These are phyloP conservation scores for Akanthomyces uredinophilus DNA, from an alignment of 2,329 filamentous ascomycete species.

Conservation along the genomic window DNA sequence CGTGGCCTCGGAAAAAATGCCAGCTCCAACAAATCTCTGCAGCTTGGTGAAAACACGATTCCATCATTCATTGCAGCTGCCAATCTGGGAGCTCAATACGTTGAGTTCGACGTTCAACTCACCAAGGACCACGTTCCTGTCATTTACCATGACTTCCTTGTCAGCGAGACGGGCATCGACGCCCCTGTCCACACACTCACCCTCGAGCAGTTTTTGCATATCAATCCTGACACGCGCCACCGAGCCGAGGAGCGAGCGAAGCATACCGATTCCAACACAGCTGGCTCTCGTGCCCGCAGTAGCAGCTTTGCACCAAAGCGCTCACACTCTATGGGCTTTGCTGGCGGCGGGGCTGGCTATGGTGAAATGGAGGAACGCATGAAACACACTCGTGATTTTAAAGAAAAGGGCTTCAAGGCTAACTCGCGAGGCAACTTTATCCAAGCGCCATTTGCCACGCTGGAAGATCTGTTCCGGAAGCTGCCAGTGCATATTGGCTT, in stretches of 20 bases:
- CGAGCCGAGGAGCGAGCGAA: conserved; percentile 17
- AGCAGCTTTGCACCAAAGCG: conserved; percentile 41
- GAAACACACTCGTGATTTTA: conserved; percentile 95
- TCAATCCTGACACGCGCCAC: conserved; percentile 57
- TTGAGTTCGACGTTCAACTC: conserved; percentile 83
- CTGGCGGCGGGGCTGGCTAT: conserved; percentile 31
- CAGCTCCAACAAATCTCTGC: conserved; percentile 75
- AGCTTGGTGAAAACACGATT: conserved; percentile 93
- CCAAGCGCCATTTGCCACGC: conserved; percentile 88
- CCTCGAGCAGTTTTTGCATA: conserved; percentile 89
- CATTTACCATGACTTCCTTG: conserved; percentile 97
- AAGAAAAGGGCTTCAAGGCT: conserved; percentile 90
- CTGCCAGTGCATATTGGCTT: conserved; percentile 81
- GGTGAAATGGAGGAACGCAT: conserved; percentile 68
- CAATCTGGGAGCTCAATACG: conserved; percentile 76
- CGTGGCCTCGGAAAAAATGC: conserved; percentile 86
- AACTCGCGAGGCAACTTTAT: conserved; percentile 94
- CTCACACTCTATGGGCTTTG: conserved; percentile 52
- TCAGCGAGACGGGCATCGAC: conserved; percentile 95
- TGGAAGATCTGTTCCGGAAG: conserved; percentile 87
- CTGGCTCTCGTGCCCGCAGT: conserved; percentile 26
- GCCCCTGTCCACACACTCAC: conserved; percentile 94
- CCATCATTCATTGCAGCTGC: conserved; percentile 94
- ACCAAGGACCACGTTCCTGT: conserved; percentile 99
- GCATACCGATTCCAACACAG: conserved; percentile 17